Conservation (phyloP, 2,329 filamentous ascomycete genomes). For the Scopulariopsis brevicaulis region DNA sequence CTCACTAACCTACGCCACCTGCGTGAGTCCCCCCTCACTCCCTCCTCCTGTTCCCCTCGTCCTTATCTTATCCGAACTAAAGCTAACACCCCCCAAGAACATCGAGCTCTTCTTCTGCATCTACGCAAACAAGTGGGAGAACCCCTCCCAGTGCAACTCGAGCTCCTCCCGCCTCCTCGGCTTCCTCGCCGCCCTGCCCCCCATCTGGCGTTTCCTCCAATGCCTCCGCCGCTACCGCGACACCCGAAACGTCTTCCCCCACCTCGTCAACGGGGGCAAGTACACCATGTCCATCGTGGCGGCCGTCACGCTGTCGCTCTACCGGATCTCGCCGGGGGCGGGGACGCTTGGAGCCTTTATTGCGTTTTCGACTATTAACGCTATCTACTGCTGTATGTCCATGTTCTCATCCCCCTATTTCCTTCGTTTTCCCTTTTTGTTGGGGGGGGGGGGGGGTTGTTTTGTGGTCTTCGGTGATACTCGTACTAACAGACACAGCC, state of each 20-base stretch:
- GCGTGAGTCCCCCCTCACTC: slow-evolving; percentile 2
- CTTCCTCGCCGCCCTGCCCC: slow-evolving; percentile 71
- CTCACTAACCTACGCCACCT: slow-evolving; percentile 76
- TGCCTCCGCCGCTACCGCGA: slow-evolving; percentile 84
- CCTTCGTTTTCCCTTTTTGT: no score
- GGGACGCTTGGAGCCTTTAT: slow-evolving; percentile 62
- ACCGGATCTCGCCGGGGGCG: slow-evolving; percentile 56
- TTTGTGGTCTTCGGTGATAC: no score
- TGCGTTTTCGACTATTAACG: slow-evolving; percentile 69
- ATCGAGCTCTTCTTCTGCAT: slow-evolving; percentile 90
- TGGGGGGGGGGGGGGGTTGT: no score
- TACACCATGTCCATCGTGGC: slow-evolving; percentile 77
- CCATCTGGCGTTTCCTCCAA: slow-evolving; percentile 83
- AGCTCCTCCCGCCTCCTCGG: slow-evolving; percentile 72
- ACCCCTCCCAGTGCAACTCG: slow-evolving; percentile 73
- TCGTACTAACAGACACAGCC: slow-evolving; percentile 28
- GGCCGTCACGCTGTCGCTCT: slow-evolving; percentile 69
- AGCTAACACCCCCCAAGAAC: slow-evolving; percentile 41
- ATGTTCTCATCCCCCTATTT: background rate
- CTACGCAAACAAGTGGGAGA: slow-evolving; percentile 67
- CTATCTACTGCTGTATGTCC: slow-evolving; percentile 63
- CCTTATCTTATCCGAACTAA: background rate
- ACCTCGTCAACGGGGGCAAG: slow-evolving; percentile 86
- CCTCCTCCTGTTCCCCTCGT: background rate
- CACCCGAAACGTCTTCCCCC: slow-evolving; percentile 79